These are phyloP conservation scores for Oemleria cerasiformis DNA, from an alignment of 306 rosid genomes.

Conservation along the genomic window DNA sequence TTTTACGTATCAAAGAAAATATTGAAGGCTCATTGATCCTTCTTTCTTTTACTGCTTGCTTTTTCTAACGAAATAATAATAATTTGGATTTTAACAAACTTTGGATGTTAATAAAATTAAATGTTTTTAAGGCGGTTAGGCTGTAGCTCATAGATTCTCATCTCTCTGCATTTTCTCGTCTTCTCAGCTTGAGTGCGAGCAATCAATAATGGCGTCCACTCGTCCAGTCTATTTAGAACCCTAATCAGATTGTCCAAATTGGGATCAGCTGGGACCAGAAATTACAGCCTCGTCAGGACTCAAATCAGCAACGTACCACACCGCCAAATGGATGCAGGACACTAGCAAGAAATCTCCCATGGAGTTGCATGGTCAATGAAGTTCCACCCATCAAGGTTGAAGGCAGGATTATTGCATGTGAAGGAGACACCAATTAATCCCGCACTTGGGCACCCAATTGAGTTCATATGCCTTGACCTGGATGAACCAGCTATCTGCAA, in stretches of 20 bases:
- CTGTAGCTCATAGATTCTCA: not conserved
- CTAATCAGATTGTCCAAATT: slow-evolving; percentile 46
- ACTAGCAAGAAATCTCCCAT: slow-evolving; percentile 90
- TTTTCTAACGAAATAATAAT: no score
- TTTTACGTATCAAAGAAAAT: no score
- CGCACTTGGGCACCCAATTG: slow-evolving; percentile 94
- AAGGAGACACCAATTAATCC: slow-evolving; percentile 76
- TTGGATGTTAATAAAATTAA: no score
- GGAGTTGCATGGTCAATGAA: slow-evolving; percentile 95
- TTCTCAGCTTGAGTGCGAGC: not conserved
- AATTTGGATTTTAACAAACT: no score
- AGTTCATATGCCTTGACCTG: slow-evolving; percentile 82
- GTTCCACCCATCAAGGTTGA: slow-evolving; percentile 94
- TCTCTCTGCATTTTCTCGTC: not conserved
- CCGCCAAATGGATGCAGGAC: slow-evolving; percentile 98
- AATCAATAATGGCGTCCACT: slow-evolving; percentile 55
- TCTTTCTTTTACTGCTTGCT: no score
- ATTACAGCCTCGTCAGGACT: slow-evolving; percentile 46
- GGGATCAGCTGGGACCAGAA: slow-evolving; percentile 39
- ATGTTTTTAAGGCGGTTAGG: no score
- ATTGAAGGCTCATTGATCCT: no score
- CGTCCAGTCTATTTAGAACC: slow-evolving; percentile 62
- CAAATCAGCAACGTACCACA: slow-evolving; percentile 68
- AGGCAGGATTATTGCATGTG: slow-evolving; percentile 94
- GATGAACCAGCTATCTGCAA: slow-evolving; percentile 85